Percentiles rank a stretch among this genome's conserved stretches.
phyloP scores from a whole-genome alignment of 2,329 filamentous ascomycete genomes.

The Monosporascus cannonballus region DNA sequence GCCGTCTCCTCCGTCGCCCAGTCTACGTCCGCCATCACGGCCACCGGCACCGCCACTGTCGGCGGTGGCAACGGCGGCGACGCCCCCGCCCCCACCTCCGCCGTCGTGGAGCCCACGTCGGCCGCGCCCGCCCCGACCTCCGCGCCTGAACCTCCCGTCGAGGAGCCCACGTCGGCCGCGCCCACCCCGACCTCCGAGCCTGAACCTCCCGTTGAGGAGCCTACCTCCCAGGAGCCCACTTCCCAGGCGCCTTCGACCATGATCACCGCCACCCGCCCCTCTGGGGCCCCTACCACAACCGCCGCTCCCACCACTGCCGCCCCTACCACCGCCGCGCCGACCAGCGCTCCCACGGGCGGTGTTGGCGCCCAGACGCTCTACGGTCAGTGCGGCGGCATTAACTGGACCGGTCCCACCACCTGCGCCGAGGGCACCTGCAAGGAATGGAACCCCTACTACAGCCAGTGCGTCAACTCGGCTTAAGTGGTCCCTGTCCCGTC shows the following conservation, averaged over 20 bases:
- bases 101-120: background rate
- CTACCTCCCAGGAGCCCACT: too few relatives aligned
- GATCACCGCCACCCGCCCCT: slow-evolving; percentile 1
- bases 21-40: slow-evolving; percentile 13
- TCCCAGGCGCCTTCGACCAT: slow-evolving; percentile 5
- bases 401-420: slow-evolving; percentile 31
- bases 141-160: background rate
- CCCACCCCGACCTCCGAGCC: slow-evolving; percentile 4
- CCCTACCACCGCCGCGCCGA: background rate
- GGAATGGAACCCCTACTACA: slow-evolving; percentile 37
- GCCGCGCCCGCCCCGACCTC: slow-evolving; percentile 2
- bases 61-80: slow-evolving; percentile 9
- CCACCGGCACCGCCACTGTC: slow-evolving; percentile 14
- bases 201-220: background rate
- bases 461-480: slow-evolving; percentile 30
- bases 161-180: background rate
- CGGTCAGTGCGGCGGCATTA: slow-evolving; percentile 39
- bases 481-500: background rate
- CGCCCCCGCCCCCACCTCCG: slow-evolving; percentile 1
- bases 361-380: slow-evolving; percentile 20
- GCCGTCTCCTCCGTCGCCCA: slow-evolving; percentile 21
- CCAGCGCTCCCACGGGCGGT: slow-evolving; percentile 6
- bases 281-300: slow-evolving; percentile 2
- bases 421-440: slow-evolving; percentile 36
- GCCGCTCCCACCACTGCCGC: slow-evolving; percentile 2